Base-by-base conservation (phyloP, 1,284 basidiomycete genomes). In the Cutaneotrichosporon arboriforme region DNA sequence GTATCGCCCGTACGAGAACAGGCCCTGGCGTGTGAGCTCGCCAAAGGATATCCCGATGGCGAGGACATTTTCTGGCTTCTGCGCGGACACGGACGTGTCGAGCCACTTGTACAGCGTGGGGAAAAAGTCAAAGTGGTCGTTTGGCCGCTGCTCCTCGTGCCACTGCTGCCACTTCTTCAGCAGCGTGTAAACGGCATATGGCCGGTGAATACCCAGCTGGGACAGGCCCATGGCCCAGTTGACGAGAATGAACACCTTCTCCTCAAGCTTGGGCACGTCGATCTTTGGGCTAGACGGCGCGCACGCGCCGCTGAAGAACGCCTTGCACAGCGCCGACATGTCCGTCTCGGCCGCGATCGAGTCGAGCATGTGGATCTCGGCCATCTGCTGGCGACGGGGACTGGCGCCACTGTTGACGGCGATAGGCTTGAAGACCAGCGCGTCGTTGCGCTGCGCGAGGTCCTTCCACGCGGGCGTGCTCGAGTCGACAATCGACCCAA, bases 1-100 rank as follows among this genome's bases (percentile, higher is more conserved):
- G 66, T 93, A 96, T 38, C 80, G 79, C n/a, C 83, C 79, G 65
- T 90, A 94, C 1, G 86, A 88, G 69, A 94, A 93, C 18, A 91
- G 70, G 4, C 83, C 84, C 22, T 80, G 76, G 62, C 85, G 82
- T 4, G 87, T 83, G 2, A 94, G 79, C 67, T 90, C 86, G 12
- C 87, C 90, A 55, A 86, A 87, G 4, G 92, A 77, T 20, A 86
- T 77, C 9, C 88, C 82, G 35, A 91, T 81, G 17, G 81, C 77
- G 36, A 77, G 76, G 2, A 86, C 74, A 66, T 84, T 88, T 15
- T 77, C 75, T 4, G 72, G 59, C 33, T 87, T 81, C 7, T 77
- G 80, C 4, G 85, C 84, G 12, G 82, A 79, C 4, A 81, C 79
- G 12, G 80, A 85, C 0, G 77, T 78, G 66, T 91, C 87, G 22